Evolutionary conservation across 495 filamentous ascomycete genomes (phyloP).

Genomic region (Podospora anserina): DNA sequence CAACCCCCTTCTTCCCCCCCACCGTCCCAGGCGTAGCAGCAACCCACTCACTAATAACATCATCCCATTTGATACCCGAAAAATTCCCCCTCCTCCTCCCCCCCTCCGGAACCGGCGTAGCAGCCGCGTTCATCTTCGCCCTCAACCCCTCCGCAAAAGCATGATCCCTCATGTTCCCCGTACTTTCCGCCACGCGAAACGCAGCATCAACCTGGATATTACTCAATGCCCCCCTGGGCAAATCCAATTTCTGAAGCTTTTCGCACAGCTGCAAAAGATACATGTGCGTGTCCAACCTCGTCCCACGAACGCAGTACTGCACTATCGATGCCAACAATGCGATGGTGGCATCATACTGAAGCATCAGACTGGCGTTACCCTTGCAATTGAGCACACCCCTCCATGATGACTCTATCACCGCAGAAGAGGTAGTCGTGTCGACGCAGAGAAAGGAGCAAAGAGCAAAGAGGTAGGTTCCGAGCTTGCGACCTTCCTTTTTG

Average conservation of each 20-base stretch:
- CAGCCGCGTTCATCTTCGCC: conserved; percentile 2
- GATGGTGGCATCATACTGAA: conserved; percentile 30
- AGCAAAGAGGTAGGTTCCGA: conserved; percentile 29
- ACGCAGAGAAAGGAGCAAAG: conserved; percentile 30
- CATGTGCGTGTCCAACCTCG: conserved; percentile 12
- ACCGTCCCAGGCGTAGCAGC: conserved; percentile 22
- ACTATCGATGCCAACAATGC: conserved; percentile 25
- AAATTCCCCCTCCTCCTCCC: conserved; percentile 16
- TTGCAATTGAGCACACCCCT: conserved; percentile 9
- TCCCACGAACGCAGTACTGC: conserved; percentile 25
- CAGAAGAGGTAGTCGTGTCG: not conserved
- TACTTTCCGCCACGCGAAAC: conserved; percentile 42
- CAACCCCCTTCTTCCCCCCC: not conserved
- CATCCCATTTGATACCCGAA: conserved; percentile 49
- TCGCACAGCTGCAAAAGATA: conserved; percentile 28
- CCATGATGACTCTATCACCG: conserved; percentile 23
- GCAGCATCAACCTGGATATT: conserved; percentile 33
- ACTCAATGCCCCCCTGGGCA: conserved; percentile 19
- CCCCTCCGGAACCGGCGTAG: conserved; percentile 6
- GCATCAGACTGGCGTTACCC: conserved; percentile 10
- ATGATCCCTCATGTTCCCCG: conserved; percentile 42
- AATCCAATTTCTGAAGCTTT: conserved; percentile 23
- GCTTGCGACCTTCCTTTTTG: conserved; percentile 15
- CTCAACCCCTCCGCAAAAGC: conserved; percentile 41
- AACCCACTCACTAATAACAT: conserved; percentile 56